Base-by-base conservation (phyloP, 768 basidiomycete species). In the Piloderma croceum region DNA sequence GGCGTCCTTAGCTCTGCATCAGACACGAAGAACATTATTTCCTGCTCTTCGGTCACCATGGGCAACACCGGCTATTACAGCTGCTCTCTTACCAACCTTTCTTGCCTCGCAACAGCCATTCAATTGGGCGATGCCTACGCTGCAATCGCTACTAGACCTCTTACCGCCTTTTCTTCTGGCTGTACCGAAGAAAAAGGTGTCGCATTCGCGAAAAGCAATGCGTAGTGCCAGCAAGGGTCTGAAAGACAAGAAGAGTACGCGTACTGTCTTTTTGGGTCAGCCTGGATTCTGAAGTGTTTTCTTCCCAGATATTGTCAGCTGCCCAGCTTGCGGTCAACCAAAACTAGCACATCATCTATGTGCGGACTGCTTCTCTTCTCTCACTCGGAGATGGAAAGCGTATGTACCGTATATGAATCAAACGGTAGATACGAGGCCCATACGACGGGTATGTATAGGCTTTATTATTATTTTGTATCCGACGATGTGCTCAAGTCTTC, bases 181-280 rank as follows among this genome's bases (percentile, higher is more conserved):
- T 19, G 94, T 94, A 2, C 94, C 94, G 19, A 97, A 97, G 67
- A 85, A 83, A 60, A 93, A 93, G 65, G 75, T 81, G 9, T 91
- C 92, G 0, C 92, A 97, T 64, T 91, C 90, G 17, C 74, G 88
- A 38, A 98, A 98, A 62, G 76, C 83, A n/a, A 94, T 94, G 91
- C 75, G 93, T 31, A 81, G 80, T 47, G 85, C 92, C 12, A 91
- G 92, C 63, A 98, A 98, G 62, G 91, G 92, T 1, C 65, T 96
- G 53, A 90, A 92, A 61, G 92, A 97, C 63, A 93, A 90, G 61
- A 81, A 81, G 45, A 91, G 94, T 91, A 7, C 17, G 13, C 49
- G 45, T 23, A 10, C 39, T 15, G 27, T 27, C 29, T 35, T 19
- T 38, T 32, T 17, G 23, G 1, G 37, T 19, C 25, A 10, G 19